phyloP scores from a whole-genome alignment of 192 early-diverging fungal genomes.

The Mortierella hygrophila region DNA sequence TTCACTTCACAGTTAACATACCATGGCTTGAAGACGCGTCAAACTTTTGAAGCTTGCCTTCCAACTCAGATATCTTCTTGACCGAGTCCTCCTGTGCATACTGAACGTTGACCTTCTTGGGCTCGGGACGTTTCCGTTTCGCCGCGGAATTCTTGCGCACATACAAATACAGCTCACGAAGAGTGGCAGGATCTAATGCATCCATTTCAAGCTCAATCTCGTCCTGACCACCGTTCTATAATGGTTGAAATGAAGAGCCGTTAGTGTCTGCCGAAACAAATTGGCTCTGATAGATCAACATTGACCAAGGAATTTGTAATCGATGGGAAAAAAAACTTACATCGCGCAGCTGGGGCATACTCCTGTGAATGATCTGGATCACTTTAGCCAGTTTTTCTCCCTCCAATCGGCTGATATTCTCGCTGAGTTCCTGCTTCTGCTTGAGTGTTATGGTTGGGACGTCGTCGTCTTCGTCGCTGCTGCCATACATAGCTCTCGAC shows the following conservation, averaged over 20 bases:
- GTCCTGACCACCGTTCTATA: constrained; percentile 71
- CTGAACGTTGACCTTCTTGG: constrained; percentile 59
- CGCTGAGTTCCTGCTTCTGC: constrained; percentile 89
- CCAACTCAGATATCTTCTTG: constrained; percentile 56
- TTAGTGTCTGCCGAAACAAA: constrained; percentile 1
- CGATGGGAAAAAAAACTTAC: constrained; percentile 30
- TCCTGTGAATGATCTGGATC: constrained; percentile 79
- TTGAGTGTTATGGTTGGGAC: constrained; percentile 79
- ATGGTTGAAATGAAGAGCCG: not conserved
- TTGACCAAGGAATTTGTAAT: not conserved
- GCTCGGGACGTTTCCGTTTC: constrained; percentile 58
- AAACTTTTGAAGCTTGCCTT: constrained; percentile 61
- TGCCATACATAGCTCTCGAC: constrained; percentile 29
- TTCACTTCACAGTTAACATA: not conserved
- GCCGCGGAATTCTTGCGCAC: constrained; percentile 69
- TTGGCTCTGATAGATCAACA: not conserved
- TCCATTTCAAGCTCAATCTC: constrained; percentile 99
- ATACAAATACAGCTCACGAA: constrained; percentile 89
- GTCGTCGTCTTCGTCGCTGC: constrained; percentile 54
- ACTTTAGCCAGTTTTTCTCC: constrained; percentile 77
- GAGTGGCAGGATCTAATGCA: constrained; percentile 82
- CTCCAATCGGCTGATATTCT: constrained; percentile 71
- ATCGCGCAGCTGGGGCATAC: constrained; percentile 70
- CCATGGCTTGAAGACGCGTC: constrained; percentile 17
- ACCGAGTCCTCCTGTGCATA: constrained; percentile 65